Conservation (phyloP, 148 eudicot genomes). For the Suaeda aralocaspica region DNA sequence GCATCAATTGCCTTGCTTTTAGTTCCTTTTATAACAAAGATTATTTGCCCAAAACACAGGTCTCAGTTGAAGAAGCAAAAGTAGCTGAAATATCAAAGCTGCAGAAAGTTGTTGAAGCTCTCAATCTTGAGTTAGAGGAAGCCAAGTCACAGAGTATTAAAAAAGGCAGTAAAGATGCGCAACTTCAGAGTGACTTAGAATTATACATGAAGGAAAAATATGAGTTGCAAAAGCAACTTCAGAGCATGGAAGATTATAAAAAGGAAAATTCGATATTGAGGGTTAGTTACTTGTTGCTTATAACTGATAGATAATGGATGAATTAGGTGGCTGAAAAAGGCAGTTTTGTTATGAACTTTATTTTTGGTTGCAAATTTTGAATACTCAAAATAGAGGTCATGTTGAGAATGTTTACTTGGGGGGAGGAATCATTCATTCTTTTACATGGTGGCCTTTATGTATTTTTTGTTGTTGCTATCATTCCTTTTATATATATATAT, state of each 20-base stretch:
- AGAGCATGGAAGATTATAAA: slow-evolving; percentile 48
- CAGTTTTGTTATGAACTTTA: no score
- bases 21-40: no score
- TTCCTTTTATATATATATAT: no score
- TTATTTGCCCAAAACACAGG: slow-evolving; percentile 40
- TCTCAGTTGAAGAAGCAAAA: slow-evolving; percentile 78
- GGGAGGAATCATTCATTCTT: no score
- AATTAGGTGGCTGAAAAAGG: no score
- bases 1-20: no score
- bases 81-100: slow-evolving; percentile 65
- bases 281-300: slow-evolving; percentile 34
- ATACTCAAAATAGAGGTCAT: no score
- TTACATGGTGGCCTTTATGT: no score
- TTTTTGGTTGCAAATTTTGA: no score
- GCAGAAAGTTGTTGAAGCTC: slow-evolving; percentile 56
- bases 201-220: slow-evolving; percentile 62
- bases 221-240: slow-evolving; percentile 54
- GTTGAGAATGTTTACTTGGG: no score
- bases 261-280: slow-evolving; percentile 60
- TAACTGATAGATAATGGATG: no score
- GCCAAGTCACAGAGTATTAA: slow-evolving; percentile 70
- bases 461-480: no score
- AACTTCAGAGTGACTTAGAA: slow-evolving; percentile 58
- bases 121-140: slow-evolving; percentile 63
- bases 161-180: slow-evolving; percentile 58